These are phyloP conservation scores for Amphirosellinia nigrospora DNA, from an alignment of 495 filamentous ascomycete species.

Conservation along the genomic window DNA sequence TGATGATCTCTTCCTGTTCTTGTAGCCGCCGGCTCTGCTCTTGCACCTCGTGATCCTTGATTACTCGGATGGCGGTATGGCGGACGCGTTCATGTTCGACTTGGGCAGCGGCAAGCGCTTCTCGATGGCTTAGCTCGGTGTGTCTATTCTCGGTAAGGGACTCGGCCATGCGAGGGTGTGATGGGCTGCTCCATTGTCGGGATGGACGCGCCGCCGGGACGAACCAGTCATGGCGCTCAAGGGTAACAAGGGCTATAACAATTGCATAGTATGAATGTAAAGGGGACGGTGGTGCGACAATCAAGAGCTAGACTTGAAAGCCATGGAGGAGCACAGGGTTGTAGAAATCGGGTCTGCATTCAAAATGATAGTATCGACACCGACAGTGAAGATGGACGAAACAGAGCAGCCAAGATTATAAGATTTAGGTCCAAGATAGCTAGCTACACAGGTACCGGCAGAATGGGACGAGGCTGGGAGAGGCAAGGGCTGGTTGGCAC, in stretches of 20 bases:
- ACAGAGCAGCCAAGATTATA: background rate
- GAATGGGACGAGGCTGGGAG: conserved; percentile 5
- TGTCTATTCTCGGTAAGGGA: conserved; percentile 49
- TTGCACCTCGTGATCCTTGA: conserved; percentile 51
- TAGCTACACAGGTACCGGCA: background rate
- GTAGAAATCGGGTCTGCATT: background rate
- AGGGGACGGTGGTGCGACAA: background rate
- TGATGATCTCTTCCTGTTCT: conserved; percentile 51
- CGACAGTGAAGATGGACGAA: background rate
- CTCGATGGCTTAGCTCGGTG: conserved; percentile 58
- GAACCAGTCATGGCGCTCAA: conserved; percentile 45
- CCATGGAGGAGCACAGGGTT: conserved; percentile 3
- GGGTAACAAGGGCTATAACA: conserved; percentile 11
- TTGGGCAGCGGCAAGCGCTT: conserved; percentile 66
- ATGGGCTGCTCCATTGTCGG: conserved; percentile 44
- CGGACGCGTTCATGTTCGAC: conserved; percentile 68
- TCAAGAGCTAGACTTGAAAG: conserved; percentile 1
- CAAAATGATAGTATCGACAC: background rate
- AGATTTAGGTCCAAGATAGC: no score
- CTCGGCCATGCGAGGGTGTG: conserved; percentile 42
- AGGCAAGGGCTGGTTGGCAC: background rate
- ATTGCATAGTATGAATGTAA: conserved; percentile 21
- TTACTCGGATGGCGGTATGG: conserved; percentile 61
- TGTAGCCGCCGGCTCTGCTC: conserved; percentile 54
- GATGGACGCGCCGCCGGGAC: conserved; percentile 45